Percentiles rank a stretch among this genome's conserved stretches.
Conservation (phyloP, 169 alveolate species). For the Besnoitia besnoiti region DNA sequence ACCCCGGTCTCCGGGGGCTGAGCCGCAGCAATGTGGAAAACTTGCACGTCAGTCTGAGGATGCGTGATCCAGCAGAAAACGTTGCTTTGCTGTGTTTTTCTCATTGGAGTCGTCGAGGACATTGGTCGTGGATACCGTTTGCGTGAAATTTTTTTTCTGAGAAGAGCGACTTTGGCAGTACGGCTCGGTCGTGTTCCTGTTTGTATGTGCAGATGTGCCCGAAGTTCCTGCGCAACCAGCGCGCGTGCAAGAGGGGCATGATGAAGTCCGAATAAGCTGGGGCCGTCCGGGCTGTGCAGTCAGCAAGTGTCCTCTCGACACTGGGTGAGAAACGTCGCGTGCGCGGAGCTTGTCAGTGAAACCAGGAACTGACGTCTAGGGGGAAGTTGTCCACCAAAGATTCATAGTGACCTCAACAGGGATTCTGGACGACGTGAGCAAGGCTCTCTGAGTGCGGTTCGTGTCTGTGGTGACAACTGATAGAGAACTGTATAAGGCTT, state of each 20-base stretch:
- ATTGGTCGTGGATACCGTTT: no score
- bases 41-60: conserved; percentile 11
- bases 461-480: not conserved
- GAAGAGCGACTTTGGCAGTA: no score
- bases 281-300: not conserved
- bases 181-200: not conserved
- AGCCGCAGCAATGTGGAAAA: not conserved
- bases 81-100: not conserved
- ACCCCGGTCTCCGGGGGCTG: not conserved
- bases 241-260: conserved; percentile 83
- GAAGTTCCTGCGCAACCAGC: conserved; percentile 86
- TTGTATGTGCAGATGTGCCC: conserved; percentile 80
- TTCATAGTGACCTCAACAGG: not conserved
- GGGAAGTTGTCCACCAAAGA: not conserved
- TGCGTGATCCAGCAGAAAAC: not conserved
- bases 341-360: not conserved
- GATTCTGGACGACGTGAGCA: not conserved
- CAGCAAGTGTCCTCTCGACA: not conserved
- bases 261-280: conserved; percentile 60
- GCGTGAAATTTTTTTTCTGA: no score
- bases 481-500: not conserved
- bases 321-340: not conserved
- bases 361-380: not conserved
- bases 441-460: not conserved
- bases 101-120: not conserved